These are phyloP conservation scores for Mycosarcoma maydis DNA, from an alignment of 1,284 basidiomycete genomes.

Conservation along the genomic window DNA sequence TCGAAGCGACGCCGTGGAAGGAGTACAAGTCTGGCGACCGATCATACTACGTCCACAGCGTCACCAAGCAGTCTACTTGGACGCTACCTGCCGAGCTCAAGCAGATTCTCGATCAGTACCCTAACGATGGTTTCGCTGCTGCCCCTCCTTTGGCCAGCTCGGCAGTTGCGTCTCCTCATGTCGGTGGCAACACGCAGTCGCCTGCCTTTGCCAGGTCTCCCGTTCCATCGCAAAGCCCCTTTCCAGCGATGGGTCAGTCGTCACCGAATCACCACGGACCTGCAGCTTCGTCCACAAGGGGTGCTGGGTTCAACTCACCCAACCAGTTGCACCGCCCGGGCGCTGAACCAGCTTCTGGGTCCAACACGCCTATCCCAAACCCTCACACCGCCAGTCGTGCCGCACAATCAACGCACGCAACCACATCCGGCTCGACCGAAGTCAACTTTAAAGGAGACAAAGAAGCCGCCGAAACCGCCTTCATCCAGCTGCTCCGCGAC, in stretches of 20 bases:
- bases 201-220: constrained; percentile 11
- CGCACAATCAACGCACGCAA: constrained; percentile 1
- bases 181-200: constrained; percentile 8
- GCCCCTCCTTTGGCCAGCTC: constrained; percentile 3
- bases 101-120: constrained; percentile 54
- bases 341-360: constrained; percentile 10
- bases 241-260: constrained; percentile 1
- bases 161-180: constrained; percentile 6
- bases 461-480: constrained; percentile 92
- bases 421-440: constrained; percentile 30
- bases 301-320: constrained; percentile 2
- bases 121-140: constrained; percentile 9
- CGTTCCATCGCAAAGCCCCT: constrained; percentile 10
- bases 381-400: not conserved
- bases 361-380: constrained; percentile 25
- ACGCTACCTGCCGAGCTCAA: constrained; percentile 60
- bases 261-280: constrained; percentile 1
- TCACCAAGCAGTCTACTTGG: constrained; percentile 65
- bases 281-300: not conserved
- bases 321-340: not conserved
- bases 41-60: constrained; percentile 63
- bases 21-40: constrained; percentile 64
- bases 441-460: constrained; percentile 74
- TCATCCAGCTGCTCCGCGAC: constrained; percentile 85
- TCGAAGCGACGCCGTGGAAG: constrained; percentile 64